Base-by-base conservation (phyloP, 1,284 basidiomycete species). In the Cutaneotrichosporon spelunceum region DNA sequence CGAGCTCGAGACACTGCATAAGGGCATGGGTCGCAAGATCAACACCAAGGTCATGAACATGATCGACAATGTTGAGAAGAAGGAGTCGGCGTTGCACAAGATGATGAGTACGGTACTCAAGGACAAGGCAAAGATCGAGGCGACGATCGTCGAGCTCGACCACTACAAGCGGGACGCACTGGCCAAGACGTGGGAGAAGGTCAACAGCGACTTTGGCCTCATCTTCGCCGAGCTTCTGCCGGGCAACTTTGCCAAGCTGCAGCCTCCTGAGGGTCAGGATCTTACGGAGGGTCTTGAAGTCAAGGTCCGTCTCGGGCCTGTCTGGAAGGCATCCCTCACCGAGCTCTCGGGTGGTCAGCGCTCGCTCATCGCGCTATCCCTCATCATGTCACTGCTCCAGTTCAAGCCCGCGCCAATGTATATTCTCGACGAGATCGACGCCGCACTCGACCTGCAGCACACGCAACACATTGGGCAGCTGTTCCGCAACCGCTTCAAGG, bases 351-450 rank as follows among this genome's bases (percentile, higher is more conserved):
- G 96, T 66, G 96, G 96, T 19, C 96, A 99, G 83, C 83, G 96
- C 65, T 97, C 94, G 1, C 84, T 99, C 65, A 98, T 99, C 72
- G 95, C 95, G 0, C 84, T 99, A 2, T 96, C 93, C 11, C 84
- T 99, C 54, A 98, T 99, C 82, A 95, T 99, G 93, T 90, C 94
- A 0, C 84, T 99, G 44, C 85, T 99, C 36, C 94, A 98, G 79
- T 98, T 98, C 85, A 97, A 98, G 76, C 93, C 95, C 2, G 94
- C 95, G n/a, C 96, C 93, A 0, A 95, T 99, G 92, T 98, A 99
- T 79, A 98, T 99, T 73, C 85, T 99, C 24, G 96, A 99, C 80
- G 96, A 99, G 81, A 96, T 99, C 70, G 93, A 98, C 79, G 93
- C 94, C 0, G 94, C 94, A 6, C 85, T 97, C 49, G 95, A 99